Percentiles rank a stretch among this genome's conserved stretches.
These are phyloP conservation scores for Coprinopsis cinerea DNA, from an alignment of 768 basidiomycete genomes.

Conservation along the genomic window DNA sequence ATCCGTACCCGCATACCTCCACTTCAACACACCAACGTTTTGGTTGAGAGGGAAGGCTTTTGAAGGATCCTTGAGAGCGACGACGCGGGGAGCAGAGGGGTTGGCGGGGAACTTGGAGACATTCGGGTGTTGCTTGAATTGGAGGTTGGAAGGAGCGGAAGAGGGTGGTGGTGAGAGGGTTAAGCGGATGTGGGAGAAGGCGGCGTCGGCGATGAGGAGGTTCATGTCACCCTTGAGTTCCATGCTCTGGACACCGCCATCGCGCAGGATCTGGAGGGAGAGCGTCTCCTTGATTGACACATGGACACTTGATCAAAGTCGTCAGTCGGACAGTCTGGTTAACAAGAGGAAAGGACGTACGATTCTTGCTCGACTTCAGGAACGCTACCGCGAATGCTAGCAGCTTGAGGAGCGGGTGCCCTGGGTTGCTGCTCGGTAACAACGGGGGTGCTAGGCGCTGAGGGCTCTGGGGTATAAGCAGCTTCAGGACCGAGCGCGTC, in stretches of 20 bases:
- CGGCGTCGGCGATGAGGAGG: constrained; percentile 74
- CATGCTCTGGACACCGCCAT: constrained; percentile 86
- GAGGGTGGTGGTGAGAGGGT: constrained; percentile 52
- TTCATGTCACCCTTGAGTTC: constrained; percentile 96
- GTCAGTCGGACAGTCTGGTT: no score
- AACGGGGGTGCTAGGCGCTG: constrained; percentile 43
- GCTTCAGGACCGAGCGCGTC: constrained; percentile 82
- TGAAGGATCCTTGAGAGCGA: constrained; percentile 80
- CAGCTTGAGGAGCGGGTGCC: constrained; percentile 41
- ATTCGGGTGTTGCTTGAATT: constrained; percentile 97
- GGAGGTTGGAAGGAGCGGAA: constrained; percentile 61
- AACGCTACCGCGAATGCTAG: constrained; percentile 52
- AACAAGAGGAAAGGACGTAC: constrained; percentile 34
- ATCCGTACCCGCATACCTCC: constrained; percentile 87
- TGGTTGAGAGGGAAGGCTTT: constrained; percentile 86
- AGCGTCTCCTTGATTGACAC: constrained; percentile 80
- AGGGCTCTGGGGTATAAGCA: constrained; percentile 27
- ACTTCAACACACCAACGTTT: constrained; percentile 82
- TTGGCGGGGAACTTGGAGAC: constrained; percentile 76
- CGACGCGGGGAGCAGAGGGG: constrained; percentile 49
- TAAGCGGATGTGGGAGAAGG: constrained; percentile 67
- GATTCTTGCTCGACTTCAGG: constrained; percentile 74
- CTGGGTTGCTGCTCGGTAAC: constrained; percentile 28
- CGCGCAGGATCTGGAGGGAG: constrained; percentile 74
- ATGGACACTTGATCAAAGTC: constrained; percentile 86